These are phyloP conservation scores for Tilletia walkeri DNA, from an alignment of 1,284 basidiomycete genomes.

Conservation along the genomic window DNA sequence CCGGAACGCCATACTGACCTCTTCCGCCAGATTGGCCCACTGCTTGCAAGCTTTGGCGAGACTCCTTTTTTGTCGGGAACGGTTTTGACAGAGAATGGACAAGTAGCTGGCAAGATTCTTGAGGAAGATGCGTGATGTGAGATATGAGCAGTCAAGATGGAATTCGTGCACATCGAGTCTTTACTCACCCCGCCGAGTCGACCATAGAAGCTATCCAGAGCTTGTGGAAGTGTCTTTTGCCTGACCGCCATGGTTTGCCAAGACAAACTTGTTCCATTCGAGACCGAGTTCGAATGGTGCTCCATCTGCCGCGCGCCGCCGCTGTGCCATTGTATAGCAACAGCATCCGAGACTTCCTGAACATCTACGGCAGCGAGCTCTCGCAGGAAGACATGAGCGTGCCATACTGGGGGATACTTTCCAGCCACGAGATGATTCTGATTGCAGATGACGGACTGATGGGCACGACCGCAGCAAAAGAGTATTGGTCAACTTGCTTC, in stretches of 20 bases:
- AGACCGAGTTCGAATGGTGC: too few species aligned
- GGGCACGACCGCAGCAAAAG: slow-evolving; percentile 30
- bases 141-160: neutral
- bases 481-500: neutral
- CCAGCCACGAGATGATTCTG: slow-evolving; percentile 32
- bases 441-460: slow-evolving; percentile 34
- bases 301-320: neutral
- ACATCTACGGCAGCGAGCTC: slow-evolving; percentile 30
- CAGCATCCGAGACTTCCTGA: neutral
- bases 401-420: slow-evolving; percentile 31
- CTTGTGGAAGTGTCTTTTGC: neutral
- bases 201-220: neutral
- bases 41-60: slow-evolving; percentile 32
- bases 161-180: too few species aligned
- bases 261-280: neutral
- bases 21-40: slow-evolving; percentile 33
- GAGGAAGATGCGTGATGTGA: neutral
- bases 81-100: slow-evolving; percentile 35
- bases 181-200: neutral
- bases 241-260: neutral
- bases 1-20: slow-evolving; percentile 15
- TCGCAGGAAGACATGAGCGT: slow-evolving; percentile 32
- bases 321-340: neutral
- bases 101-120: slow-evolving; percentile 35
- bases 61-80: slow-evolving; percentile 34